These are phyloP conservation scores for Babesia bovis DNA, from an alignment of 169 alveolate genomes.

Conservation along the genomic window DNA sequence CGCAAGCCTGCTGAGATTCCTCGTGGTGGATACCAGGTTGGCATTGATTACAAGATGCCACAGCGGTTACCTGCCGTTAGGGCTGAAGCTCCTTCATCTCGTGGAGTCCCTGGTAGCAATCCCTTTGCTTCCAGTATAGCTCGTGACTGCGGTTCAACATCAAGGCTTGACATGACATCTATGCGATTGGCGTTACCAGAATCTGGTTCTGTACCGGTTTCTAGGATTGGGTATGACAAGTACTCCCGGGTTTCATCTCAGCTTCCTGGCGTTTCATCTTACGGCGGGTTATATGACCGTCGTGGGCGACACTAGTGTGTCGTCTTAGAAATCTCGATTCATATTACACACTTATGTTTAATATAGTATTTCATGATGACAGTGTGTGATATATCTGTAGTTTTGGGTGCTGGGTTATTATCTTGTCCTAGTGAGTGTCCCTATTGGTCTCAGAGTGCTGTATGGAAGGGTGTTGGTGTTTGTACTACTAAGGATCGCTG, in stretches of 20 bases:
- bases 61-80: neutral
- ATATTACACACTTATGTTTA: neutral
- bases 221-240: neutral
- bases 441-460: constrained; percentile 68
- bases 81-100: neutral
- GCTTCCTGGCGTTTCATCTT: neutral
- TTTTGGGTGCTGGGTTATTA: constrained; percentile 46
- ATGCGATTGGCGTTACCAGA: constrained; percentile 19
- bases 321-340: neutral
- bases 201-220: neutral
- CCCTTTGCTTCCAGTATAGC: neutral
- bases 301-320: constrained; percentile 22
- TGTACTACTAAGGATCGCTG: constrained; percentile 64
- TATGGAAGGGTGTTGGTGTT: constrained; percentile 75
- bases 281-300: constrained; percentile 37
- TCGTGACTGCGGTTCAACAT: constrained; percentile 4
- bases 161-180: constrained; percentile 14
- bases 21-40: neutral
- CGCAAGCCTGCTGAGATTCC: neutral
- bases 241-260: neutral
- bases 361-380: constrained; percentile 13
- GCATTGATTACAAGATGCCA: neutral
- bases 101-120: neutral
- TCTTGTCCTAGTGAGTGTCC: constrained; percentile 72
- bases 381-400: constrained; percentile 65